Percentiles rank a stretch among this genome's conserved stretches.
Evolutionary conservation across 164 flowering plant genomes (phyloP).

Genomic region (Kingdonia uniflora): DNA sequence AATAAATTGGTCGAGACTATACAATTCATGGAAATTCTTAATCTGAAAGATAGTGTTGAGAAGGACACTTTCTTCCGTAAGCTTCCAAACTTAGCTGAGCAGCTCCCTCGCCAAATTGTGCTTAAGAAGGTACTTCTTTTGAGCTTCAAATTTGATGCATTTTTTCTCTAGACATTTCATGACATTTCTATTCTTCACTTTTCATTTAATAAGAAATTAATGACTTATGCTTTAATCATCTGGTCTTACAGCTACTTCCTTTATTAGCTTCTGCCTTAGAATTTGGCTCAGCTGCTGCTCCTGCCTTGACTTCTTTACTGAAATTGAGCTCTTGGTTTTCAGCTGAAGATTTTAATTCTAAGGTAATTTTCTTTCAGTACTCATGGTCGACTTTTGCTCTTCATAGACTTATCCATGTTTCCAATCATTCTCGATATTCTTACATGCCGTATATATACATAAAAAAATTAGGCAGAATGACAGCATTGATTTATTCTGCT

Average conservation of each 20-base stretch:
- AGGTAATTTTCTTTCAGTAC: background rate
- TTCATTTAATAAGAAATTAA: background rate
- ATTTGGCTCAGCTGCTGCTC: constrained; percentile 98
- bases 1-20: constrained; percentile 97
- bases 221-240: constrained; percentile 8
- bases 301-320: constrained; percentile 85
- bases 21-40: constrained; percentile 94
- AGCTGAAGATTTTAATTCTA: constrained; percentile 29
- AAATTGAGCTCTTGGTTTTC: constrained; percentile 98
- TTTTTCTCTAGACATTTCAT: constrained; percentile 1
- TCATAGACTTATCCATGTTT: too few species aligned
- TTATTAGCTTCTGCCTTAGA: constrained; percentile 89
- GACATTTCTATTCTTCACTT: too few species aligned
- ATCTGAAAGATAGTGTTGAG: constrained; percentile 94
- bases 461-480: too few species aligned
- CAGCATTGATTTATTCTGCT: too few species aligned
- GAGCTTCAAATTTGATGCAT: background rate
- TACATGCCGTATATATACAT: too few species aligned
- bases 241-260: constrained; percentile 62
- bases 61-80: constrained; percentile 96
- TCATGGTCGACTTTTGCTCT: constrained; percentile 1
- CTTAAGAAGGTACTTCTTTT: constrained; percentile 63
- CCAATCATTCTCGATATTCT: too few species aligned
- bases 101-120: constrained; percentile 93
- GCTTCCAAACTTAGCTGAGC: constrained; percentile 91